phyloP scores from a whole-genome alignment of 495 filamentous ascomycete species.

The Hyphodiscus hymeniophilus region DNA sequence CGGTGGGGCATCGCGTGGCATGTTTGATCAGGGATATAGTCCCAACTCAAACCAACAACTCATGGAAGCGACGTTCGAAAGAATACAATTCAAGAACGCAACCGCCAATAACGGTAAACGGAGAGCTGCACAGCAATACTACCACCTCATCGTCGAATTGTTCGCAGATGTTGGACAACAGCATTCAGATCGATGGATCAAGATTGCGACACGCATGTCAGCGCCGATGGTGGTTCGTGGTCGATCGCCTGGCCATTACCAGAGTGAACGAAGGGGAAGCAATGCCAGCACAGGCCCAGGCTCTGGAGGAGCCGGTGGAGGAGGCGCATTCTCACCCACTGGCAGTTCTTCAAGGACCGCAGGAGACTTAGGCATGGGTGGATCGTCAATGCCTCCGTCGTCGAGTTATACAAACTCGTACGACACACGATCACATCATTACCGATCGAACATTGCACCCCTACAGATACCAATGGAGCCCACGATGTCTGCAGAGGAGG shows the following conservation, averaged over 20 bases:
- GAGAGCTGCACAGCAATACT: slow-evolving; percentile 87
- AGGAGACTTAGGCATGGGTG: slow-evolving; percentile 20
- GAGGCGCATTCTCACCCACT: slow-evolving; percentile 31
- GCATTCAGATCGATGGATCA: slow-evolving; percentile 50
- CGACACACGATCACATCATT: slow-evolving; percentile 16
- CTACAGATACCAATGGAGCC: slow-evolving; percentile 20
- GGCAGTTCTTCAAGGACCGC: slow-evolving; percentile 16
- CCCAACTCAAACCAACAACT: slow-evolving; percentile 31
- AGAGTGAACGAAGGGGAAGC: slow-evolving; percentile 68
- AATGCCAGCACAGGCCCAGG: slow-evolving; percentile 64
- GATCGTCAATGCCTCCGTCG: slow-evolving; percentile 13
- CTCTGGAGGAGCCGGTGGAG: slow-evolving; percentile 40
- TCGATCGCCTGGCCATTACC: slow-evolving; percentile 88
- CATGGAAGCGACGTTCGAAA: slow-evolving; percentile 69
- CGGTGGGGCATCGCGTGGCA: slow-evolving; percentile 1
- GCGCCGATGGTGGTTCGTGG: slow-evolving; percentile 90
- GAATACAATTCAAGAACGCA: slow-evolving; percentile 93
- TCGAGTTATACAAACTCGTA: slow-evolving; percentile 9
- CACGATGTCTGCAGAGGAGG: slow-evolving; percentile 20
- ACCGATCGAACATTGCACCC: slow-evolving; percentile 6
- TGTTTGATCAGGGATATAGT: slow-evolving; percentile 34
- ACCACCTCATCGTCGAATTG: slow-evolving; percentile 85
- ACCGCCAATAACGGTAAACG: slow-evolving; percentile 96
- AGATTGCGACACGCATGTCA: slow-evolving; percentile 71
- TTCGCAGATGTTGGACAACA: slow-evolving; percentile 62